Evolutionary conservation across 805 yeast genomes (phyloP).

Genomic region (Wickerhamomyces chambardii): DNA sequence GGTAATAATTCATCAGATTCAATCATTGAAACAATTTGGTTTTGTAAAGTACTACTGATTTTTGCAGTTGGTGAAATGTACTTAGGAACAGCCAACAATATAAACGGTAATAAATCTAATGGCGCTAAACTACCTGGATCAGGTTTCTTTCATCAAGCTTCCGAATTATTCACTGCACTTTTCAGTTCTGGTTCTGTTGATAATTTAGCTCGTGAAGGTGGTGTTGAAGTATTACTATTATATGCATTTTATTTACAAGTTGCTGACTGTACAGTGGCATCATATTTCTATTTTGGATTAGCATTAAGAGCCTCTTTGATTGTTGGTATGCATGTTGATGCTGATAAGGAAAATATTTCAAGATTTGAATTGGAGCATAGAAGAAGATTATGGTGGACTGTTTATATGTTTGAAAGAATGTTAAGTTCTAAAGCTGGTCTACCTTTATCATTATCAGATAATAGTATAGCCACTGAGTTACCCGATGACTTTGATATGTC

Average conservation of each 20-base stretch:
- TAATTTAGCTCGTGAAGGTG: conserved; percentile 70
- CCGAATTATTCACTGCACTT: conserved; percentile 68
- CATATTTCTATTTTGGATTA: conserved; percentile 72
- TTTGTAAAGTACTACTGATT: conserved; percentile 62
- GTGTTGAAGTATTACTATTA: conserved; percentile 63
- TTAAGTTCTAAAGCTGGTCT: conserved; percentile 75
- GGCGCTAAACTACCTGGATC: conserved; percentile 63
- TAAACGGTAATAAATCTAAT: conserved; percentile 34
- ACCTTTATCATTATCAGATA: conserved; percentile 72
- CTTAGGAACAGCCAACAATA: conserved; percentile 62
- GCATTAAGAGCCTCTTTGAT: conserved; percentile 67
- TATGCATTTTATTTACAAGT: conserved; percentile 78
- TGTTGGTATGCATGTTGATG: conserved; percentile 77
- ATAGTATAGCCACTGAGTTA: conserved; percentile 69
- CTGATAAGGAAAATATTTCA: conserved; percentile 58
- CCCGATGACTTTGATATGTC: conserved; percentile 68
- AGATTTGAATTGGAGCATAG: conserved; percentile 75
- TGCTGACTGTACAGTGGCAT: conserved; percentile 77
- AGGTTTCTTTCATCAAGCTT: conserved; percentile 69
- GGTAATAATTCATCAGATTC: conserved; percentile 34
- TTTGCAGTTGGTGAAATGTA: conserved; percentile 83
- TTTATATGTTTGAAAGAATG: conserved; percentile 79
- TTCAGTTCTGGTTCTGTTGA: conserved; percentile 78
- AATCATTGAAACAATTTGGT: conserved; percentile 70
- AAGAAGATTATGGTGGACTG: conserved; percentile 81